Evolutionary conservation across 495 filamentous ascomycete species (phyloP), one percentile per base, ranked within the genome.

Genomic region (Penicillium ucsense): DNA sequence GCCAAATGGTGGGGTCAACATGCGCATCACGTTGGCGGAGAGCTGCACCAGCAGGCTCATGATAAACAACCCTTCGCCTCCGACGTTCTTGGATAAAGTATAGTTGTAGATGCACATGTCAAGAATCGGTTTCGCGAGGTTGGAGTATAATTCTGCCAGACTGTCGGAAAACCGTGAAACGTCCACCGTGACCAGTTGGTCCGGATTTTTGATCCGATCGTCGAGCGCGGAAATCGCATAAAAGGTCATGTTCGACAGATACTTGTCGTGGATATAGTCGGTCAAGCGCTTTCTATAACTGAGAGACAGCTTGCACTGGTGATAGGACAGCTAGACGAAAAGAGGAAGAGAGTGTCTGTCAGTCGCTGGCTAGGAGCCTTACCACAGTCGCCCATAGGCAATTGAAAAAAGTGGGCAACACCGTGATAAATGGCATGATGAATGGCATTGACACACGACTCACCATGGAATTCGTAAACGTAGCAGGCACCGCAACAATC

Each of bases 381-480:
- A 2, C 35, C 12, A 40, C 47, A 47, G 53, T 59, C 48, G 20
- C 20, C 20, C 20, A 20, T 20, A 20, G 20, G 20, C 20, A 20
- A 20, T 20, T 20, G 20, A 20, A 20, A 20, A 20, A 20, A 20
- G 20, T 20, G 20, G 20, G 20, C 20, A 20, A 20, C 20, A 20
- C 20, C 2, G 20, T 20, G 20, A 20, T 20, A 20, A 20, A 20
- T 20, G 20, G 20, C 20, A 20, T 20, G 20, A 20, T 20, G 2
- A 20, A 20, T 20, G 20, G 20, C 20, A 20, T 20, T 20, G 20
- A 2, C 20, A 8, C 0, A 5, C 3, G 4, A 68, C 84, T 62
- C 63, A 94, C 86, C 94, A 97, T 97, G 2, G 92, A 96, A 66
- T 98, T 98, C 28, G 92, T 98, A 55, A 97, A 98, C 0, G 94